Evolutionary conservation across 345 rosid genomes (phyloP), one percentile per base, ranked within the genome.

Genomic region (Acer yangbiense): DNA sequence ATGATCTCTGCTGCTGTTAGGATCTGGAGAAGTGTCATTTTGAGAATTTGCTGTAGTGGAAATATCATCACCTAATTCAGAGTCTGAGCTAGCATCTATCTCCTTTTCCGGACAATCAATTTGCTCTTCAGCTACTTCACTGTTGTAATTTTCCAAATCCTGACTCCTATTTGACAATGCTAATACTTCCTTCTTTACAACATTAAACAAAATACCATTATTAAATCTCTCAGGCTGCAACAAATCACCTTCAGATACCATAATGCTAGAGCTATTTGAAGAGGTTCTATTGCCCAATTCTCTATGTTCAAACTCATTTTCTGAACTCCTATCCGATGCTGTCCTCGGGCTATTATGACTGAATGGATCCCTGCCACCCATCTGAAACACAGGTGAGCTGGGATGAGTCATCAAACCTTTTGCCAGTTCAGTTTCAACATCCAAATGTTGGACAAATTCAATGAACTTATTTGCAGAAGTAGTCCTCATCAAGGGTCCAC

Each of bases 401-500:
- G 98, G 94, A 81, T 88, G 72, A 82, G 82, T 74, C 58, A 82
- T 84, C 44, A 82, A 79, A 50, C 89, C 89, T 85, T 83, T 90
- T 57, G 76, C 65, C 71, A 84, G 65, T 46, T 94, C 97, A 68
- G 88, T 64, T 65, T 91, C 90, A 2, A 76, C 69, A 67, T 91
- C 95, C 41, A 96, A 90, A 77, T 80, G 85, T 75, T 91, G 97
- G 62, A 96, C 92, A 69, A 88, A 96, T 65, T 92, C 97, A 9
- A 90, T 77, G 77, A 96, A 96, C 85, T 74, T 82, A 76, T 92
- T 89, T 46, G 99, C 99, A 25, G 98, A 96, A 67, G 92, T 81
- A 43, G 97, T 94, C 84, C 99, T 92, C 99, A 96, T 96, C 83
- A 96, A 82, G 9, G 99, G 99, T 35, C 98, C 99, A 32, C 99